Conservation (phyloP, 768 basidiomycete genomes). For the Daedaleopsis sinensis region DNA sequence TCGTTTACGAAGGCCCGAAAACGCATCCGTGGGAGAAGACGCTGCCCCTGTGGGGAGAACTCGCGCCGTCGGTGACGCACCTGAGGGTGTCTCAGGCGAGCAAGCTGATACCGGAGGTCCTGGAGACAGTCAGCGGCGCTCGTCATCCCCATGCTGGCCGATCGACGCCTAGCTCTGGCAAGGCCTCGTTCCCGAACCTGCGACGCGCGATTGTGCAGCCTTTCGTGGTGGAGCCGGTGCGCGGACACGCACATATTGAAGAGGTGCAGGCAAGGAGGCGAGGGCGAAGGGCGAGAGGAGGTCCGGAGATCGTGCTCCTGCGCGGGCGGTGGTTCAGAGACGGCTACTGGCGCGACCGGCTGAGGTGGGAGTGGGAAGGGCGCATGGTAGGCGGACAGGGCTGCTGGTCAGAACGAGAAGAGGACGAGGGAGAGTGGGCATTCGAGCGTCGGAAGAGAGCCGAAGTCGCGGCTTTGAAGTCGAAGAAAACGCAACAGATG, state of each 20-base stretch:
- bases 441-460: conserved; percentile 9
- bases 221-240: conserved; percentile 3
- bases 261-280: background rate
- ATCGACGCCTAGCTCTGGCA: background rate
- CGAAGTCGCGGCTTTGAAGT: background rate
- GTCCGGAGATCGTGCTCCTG: conserved; percentile 1
- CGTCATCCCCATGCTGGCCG: background rate
- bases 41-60: conserved; percentile 1
- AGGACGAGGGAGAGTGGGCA: conserved; percentile 12
- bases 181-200: background rate
- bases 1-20: conserved; percentile 10
- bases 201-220: conserved; percentile 10
- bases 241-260: conserved; percentile 2
- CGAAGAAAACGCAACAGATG: background rate
- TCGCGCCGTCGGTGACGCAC: conserved; percentile 10
- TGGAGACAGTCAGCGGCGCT: background rate
- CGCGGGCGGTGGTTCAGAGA: conserved; percentile 6
- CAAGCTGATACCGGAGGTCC: conserved; percentile 9
- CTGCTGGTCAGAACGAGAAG: conserved; percentile 9
- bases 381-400: conserved; percentile 1
- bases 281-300: background rate
- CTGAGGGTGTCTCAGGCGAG: conserved; percentile 13
- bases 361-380: conserved; percentile 15
- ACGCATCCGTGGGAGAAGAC: conserved; percentile 2
- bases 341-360: conserved; percentile 13